phyloP scores from a whole-genome alignment of 805 yeast species.

The Schizosaccharomyces lindneri region DNA sequence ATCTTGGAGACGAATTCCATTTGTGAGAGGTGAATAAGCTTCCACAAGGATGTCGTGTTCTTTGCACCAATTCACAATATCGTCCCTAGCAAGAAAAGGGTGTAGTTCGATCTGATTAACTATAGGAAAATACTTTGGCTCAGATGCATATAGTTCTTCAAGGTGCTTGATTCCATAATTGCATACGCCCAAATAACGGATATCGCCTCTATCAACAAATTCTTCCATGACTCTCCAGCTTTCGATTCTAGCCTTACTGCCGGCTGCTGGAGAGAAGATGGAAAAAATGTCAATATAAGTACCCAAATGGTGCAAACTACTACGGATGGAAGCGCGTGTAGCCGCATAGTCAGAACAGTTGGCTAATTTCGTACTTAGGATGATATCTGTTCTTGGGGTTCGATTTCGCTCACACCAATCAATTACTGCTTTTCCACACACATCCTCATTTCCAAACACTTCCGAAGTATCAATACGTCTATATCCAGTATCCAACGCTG shows the following conservation, averaged over 20 bases:
- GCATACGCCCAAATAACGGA: conserved; percentile 50
- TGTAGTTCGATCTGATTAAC: conserved; percentile 66
- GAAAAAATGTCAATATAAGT: conserved; percentile 41
- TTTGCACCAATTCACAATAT: conserved; percentile 35
- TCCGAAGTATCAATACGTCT: conserved; percentile 52
- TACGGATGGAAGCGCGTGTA: conserved; percentile 30
- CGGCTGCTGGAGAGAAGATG: conserved; percentile 27
- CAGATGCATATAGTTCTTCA: conserved; percentile 20
- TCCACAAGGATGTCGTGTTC: conserved; percentile 33
- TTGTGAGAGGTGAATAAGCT: conserved; percentile 53
- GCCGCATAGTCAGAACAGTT: conserved; percentile 42
- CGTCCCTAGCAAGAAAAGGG: conserved; percentile 52
- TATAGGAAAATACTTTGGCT: conserved; percentile 29
- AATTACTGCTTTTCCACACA: conserved; percentile 32
- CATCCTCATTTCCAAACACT: conserved; percentile 39
- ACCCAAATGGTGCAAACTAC: conserved; percentile 29
- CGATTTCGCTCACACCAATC: conserved; percentile 19
- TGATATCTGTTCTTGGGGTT: conserved; percentile 15
- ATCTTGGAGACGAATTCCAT: conserved; percentile 17
- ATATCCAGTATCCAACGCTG: conserved; percentile 67
- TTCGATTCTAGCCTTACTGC: conserved; percentile 27
- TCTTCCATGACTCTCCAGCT: conserved; percentile 59
- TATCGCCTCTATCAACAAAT: conserved; percentile 29
- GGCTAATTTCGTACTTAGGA: conserved; percentile 18
- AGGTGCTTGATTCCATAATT: conserved; percentile 42